Evolutionary conservation across 176 grass and related monocot genomes (phyloP).

Genomic region (Microstegium vimineum): DNA sequence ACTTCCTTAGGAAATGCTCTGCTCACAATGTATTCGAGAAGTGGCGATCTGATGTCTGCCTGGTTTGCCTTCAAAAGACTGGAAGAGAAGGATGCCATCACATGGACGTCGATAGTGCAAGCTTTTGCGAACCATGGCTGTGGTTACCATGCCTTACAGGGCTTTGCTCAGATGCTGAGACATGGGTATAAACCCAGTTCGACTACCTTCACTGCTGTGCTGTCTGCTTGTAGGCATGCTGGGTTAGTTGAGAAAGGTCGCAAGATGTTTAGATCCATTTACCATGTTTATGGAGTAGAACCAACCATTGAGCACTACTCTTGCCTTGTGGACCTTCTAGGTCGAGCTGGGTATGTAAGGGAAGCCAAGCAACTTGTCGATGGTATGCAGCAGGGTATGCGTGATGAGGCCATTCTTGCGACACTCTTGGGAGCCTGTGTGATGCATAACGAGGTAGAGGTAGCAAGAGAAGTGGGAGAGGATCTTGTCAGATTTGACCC

Average conservation of each 20-base stretch:
- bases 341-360: conserved; percentile 40
- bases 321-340: conserved; percentile 73
- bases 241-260: conserved; percentile 50
- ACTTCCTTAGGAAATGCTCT: conserved; percentile 61
- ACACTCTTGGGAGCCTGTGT: conserved; percentile 62
- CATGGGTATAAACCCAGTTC: conserved; percentile 48
- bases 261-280: conserved; percentile 38
- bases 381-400: conserved; percentile 41
- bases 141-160: conserved; percentile 28
- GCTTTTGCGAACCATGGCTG: conserved; percentile 66
- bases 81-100: conserved; percentile 48
- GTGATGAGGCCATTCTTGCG: conserved; percentile 44
- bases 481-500: conserved; percentile 24
- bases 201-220: conserved; percentile 46
- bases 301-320: conserved; percentile 60
- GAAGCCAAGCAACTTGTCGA: conserved; percentile 58
- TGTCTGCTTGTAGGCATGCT: conserved; percentile 68
- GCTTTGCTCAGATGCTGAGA: conserved; percentile 50
- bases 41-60: conserved; percentile 46
- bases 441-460: conserved; percentile 48
- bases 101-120: conserved; percentile 70
- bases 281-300: conserved; percentile 33
- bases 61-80: conserved; percentile 44
- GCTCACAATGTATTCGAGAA: conserved; percentile 70
- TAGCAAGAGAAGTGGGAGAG: conserved; percentile 36